Base-by-base conservation (phyloP, 768 basidiomycete species). In the Boletus sp. region DNA sequence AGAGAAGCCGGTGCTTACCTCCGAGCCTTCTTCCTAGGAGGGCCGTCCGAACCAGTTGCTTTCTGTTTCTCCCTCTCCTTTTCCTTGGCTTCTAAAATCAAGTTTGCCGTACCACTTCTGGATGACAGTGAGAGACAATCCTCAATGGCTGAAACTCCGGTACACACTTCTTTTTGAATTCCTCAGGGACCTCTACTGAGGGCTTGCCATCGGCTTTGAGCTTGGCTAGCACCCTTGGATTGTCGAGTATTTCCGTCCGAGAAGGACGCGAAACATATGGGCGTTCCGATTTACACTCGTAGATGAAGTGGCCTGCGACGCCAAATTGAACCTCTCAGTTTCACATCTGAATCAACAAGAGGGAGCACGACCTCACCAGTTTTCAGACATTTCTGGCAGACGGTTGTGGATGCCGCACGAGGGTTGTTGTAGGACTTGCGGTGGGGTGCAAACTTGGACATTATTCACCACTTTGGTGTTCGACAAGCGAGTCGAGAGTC, bases 191-290 rank as follows among this genome's bases (percentile, higher is more conserved):
- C 57, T 92, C 90, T 0, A 91, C 85, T 17, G 83, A 83, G 4
- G 92, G 90, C 60, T 85, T 84, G 10, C 86, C 87, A 8, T 85
- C 82, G 0, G 77, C 74, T 69, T 82, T 87, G 37, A 88, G 70
- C 69, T 90, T 90, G 4, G 84, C 79, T 8, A 87, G 72, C 2
- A 83, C 46, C 23, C 72, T 76, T 4, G 92, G 92, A 51, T 91
- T 90, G 63, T 93, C 88, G 15, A 98, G 80, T 69, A 87, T 84
- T 62, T 93, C 82, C 2, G 91, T 91, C 39, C 93, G 82, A 34
- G 92, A 93, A 2, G 94, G 94, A n/a, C 95, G 80, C 11, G 90
- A 83, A 38, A 92, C 77, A 68, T 97, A 98, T 25, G 92, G 90
- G 3, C 88, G 79, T 21, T 80, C 62, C 17, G 79, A 78, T 71